These are phyloP conservation scores for Podospora appendiculata DNA, from an alignment of 495 filamentous ascomycete species.

Conservation along the genomic window DNA sequence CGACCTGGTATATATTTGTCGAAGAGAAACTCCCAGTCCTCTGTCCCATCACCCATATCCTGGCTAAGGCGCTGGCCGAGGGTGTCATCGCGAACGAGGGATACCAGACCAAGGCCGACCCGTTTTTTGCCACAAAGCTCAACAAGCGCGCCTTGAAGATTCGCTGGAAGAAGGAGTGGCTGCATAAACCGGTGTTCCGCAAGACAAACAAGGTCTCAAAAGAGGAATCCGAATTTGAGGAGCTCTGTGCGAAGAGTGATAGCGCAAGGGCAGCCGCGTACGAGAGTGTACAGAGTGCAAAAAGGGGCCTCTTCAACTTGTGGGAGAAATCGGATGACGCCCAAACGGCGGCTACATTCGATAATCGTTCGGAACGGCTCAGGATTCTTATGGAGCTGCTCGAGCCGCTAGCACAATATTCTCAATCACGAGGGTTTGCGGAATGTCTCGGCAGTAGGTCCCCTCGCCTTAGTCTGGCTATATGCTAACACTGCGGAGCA, in stretches of 20 bases:
- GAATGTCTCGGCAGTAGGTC: constrained; percentile 8
- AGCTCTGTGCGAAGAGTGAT: too few relatives aligned
- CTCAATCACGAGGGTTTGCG: constrained; percentile 4
- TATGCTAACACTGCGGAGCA: constrained; percentile 2
- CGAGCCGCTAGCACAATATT: constrained; percentile 6
- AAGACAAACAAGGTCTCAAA: background rate
- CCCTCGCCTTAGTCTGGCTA: background rate
- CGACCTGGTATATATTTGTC: constrained; percentile 9
- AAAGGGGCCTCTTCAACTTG: background rate
- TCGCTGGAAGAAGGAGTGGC: constrained; percentile 9
- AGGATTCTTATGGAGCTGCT: constrained; percentile 4
- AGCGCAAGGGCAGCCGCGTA: too few relatives aligned
- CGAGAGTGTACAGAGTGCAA: too few relatives aligned
- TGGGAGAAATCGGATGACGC: constrained; percentile 7
- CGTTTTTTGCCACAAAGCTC: constrained; percentile 9
- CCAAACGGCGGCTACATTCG: constrained; percentile 5
- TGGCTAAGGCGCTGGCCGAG: constrained; percentile 9
- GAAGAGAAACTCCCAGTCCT: constrained; percentile 7
- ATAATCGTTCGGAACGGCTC: constrained; percentile 5
- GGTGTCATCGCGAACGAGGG: constrained; percentile 4
- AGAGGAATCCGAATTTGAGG: too few relatives aligned
- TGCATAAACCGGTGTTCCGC: constrained; percentile 9
- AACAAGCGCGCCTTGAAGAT: constrained; percentile 8
- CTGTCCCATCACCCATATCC: constrained; percentile 6
- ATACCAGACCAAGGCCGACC: constrained; percentile 7